Percentiles rank a stretch among this genome's conserved stretches.
These are phyloP conservation scores for Melaleuca alternifolia DNA, from an alignment of 345 rosid species.

Conservation along the genomic window DNA sequence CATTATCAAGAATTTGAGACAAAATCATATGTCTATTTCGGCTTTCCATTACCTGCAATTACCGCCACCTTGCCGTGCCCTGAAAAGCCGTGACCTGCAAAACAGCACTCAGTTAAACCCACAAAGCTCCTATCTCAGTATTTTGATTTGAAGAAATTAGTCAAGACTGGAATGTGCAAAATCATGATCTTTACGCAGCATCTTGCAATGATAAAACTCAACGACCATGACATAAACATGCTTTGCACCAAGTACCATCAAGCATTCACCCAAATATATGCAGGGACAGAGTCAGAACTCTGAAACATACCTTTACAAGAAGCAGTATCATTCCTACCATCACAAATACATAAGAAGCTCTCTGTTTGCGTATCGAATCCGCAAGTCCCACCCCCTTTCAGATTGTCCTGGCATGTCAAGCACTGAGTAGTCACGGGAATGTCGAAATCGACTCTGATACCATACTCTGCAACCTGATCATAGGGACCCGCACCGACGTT, in stretches of 20 bases:
- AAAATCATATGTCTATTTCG: background rate
- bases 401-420: constrained; percentile 73
- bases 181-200: background rate
- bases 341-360: constrained; percentile 57
- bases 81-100: constrained; percentile 28
- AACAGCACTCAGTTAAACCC: background rate
- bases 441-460: constrained; percentile 71
- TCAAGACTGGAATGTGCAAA: background rate
- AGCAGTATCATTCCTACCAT: constrained; percentile 51
- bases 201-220: background rate
- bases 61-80: constrained; percentile 27
- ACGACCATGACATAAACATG: too few species aligned
- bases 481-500: constrained; percentile 32
- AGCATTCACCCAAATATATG: background rate
- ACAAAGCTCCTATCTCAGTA: background rate
- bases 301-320: constrained; percentile 46
- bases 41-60: constrained; percentile 32
- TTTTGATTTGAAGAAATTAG: background rate
- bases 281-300: background rate
- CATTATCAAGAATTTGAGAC: background rate
- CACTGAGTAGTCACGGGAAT: constrained; percentile 68
- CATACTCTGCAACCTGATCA: constrained; percentile 75
- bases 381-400: constrained; percentile 66
- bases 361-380: constrained; percentile 56
- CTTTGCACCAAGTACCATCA: background rate